Evolutionary conservation across 306 rosid species (phyloP).

Genomic region (Rubus idaeus): DNA sequence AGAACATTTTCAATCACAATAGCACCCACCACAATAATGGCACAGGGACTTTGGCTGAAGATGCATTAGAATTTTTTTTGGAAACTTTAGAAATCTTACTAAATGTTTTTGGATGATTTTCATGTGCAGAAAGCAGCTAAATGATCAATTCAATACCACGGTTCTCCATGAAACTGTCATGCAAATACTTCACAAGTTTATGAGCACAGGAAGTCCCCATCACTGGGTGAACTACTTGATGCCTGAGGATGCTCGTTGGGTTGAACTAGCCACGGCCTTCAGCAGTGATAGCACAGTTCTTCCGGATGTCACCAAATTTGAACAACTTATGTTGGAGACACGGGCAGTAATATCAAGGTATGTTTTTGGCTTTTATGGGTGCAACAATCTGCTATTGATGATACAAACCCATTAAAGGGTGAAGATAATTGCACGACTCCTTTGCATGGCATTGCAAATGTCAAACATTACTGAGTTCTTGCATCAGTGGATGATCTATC

Average conservation of each 20-base stretch:
- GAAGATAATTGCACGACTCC: background rate
- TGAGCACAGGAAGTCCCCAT: slow-evolving; percentile 65
- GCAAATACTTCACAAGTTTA: slow-evolving; percentile 67
- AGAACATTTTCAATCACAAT: background rate
- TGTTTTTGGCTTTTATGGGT: slow-evolving; percentile 16
- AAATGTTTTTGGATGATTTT: slow-evolving; percentile 29
- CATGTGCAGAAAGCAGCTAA: slow-evolving; percentile 74
- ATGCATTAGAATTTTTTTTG: slow-evolving; percentile 13
- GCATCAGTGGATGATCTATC: background rate
- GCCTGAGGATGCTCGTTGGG: slow-evolving; percentile 49
- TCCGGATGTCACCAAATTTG: slow-evolving; percentile 54
- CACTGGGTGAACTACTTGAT: slow-evolving; percentile 83
- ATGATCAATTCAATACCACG: slow-evolving; percentile 53
- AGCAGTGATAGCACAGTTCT: slow-evolving; percentile 31
- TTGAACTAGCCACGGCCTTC: slow-evolving; percentile 31
- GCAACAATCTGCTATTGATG: slow-evolving; percentile 1
- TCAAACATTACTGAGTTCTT: background rate
- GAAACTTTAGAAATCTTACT: slow-evolving; percentile 2
- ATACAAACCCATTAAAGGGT: slow-evolving; percentile 10
- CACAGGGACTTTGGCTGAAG: slow-evolving; percentile 3
- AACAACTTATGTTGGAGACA: slow-evolving; percentile 80
- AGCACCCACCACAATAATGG: background rate
- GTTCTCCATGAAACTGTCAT: slow-evolving; percentile 55
- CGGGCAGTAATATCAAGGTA: slow-evolving; percentile 80
- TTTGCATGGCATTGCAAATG: slow-evolving; percentile 13